Conservation (phyloP, 345 rosid species). For the Aethionema arabicum region DNA sequence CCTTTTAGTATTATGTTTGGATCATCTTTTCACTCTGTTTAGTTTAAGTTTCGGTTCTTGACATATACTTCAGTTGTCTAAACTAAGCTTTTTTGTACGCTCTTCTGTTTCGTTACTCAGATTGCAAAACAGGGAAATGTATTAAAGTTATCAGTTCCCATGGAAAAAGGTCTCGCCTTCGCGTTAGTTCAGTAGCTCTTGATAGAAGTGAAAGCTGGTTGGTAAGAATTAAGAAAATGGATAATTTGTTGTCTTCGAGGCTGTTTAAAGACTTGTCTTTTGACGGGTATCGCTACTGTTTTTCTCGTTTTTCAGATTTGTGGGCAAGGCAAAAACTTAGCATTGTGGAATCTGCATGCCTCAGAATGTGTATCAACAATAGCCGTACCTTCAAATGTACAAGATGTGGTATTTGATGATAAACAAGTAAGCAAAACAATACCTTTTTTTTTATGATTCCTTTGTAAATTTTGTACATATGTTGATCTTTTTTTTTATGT, state of each 20-base stretch:
- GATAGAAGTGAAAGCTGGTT: slow-evolving; percentile 98
- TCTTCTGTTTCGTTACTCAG: slow-evolving; percentile 43
- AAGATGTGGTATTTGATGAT: slow-evolving; percentile 72
- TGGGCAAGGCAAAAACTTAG: slow-evolving; percentile 64
- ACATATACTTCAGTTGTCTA: slow-evolving; percentile 5
- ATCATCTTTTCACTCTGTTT: slow-evolving; percentile 15
- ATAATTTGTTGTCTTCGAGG: slow-evolving; percentile 1
- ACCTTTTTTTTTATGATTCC: background rate
- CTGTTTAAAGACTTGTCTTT: background rate
- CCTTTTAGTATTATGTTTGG: slow-evolving; percentile 2
- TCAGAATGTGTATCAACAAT: slow-evolving; percentile 74
- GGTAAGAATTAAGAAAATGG: slow-evolving; percentile 57
- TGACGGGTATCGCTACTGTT: slow-evolving; percentile 15
- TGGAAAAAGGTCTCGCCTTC: slow-evolving; percentile 47
- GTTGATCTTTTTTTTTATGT: background rate
- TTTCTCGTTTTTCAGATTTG: slow-evolving; percentile 54
- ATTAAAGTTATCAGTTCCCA: slow-evolving; percentile 54
- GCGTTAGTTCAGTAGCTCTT: slow-evolving; percentile 76
- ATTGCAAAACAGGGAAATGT: slow-evolving; percentile 93
- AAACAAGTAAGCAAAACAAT: slow-evolving; percentile 60
- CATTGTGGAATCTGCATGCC: slow-evolving; percentile 86
- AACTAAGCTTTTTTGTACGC: slow-evolving; percentile 11
- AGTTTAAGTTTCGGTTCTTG: background rate
- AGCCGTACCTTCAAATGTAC: slow-evolving; percentile 47
- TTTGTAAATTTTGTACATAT: background rate